A percentile compares a stretch with the other conserved stretches of the same genome.
phyloP scores from a whole-genome alignment of 148 eudicot genomes.

The Rhododendron griersonianum region DNA sequence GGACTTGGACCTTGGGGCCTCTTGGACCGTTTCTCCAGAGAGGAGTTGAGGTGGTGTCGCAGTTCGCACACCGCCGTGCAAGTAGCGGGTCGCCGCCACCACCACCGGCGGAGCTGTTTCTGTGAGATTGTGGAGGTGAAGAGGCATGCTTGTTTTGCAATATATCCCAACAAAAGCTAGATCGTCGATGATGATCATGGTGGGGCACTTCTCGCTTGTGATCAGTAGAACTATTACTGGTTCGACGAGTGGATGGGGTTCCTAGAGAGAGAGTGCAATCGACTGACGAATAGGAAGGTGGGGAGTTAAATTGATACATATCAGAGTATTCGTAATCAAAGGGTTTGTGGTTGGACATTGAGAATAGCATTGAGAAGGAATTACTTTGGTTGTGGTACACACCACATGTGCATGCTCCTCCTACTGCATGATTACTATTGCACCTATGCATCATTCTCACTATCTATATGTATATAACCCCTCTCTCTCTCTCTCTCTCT shows the following conservation, averaged over 20 bases:
- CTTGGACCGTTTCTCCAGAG: conserved; percentile 98
- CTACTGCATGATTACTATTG: conserved; percentile 22
- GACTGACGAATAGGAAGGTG: conserved; percentile 47
- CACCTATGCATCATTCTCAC: conserved; percentile 28
- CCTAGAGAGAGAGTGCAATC: conserved; percentile 95
- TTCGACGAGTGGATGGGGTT: conserved; percentile 70
- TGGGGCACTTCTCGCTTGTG: conserved; percentile 7
- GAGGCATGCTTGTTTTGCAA: conserved; percentile 33
- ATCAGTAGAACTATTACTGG: not conserved
- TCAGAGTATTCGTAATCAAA: conserved; percentile 15
- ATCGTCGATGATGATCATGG: conserved; percentile 14
- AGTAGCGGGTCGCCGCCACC: conserved; percentile 44
- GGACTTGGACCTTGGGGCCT: conserved; percentile 75
- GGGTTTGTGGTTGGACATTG: conserved; percentile 21
- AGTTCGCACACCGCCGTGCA: conserved; percentile 87
- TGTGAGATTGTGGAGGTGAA: conserved; percentile 13
- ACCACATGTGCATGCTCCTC: conserved; percentile 53
- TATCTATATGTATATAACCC: not conserved
- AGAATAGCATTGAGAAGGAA: conserved; percentile 39
- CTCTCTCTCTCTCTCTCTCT: not conserved
- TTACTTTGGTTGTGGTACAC: conserved; percentile 24
- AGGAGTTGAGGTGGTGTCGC: conserved; percentile 97
- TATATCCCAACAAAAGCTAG: conserved; percentile 62
- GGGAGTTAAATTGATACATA: conserved; percentile 19
- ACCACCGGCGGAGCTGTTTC: conserved; percentile 18